Percentiles rank a stretch among this genome's conserved stretches.
Conservation (phyloP, 2,329 filamentous ascomycete genomes). For the Triangularia setosa region DNA sequence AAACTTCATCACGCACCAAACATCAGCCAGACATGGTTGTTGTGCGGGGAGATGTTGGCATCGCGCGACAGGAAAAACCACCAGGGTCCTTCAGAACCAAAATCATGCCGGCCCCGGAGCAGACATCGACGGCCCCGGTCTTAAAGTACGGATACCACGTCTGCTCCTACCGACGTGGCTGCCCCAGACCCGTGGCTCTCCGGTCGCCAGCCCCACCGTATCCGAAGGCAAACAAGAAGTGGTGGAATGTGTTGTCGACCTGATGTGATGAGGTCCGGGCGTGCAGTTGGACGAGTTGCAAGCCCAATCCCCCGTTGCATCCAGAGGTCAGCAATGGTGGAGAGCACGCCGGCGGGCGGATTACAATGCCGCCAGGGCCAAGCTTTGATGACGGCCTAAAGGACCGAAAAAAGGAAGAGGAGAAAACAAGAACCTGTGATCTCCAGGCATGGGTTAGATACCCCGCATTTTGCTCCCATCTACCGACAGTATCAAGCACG, state of each 20-base stretch:
- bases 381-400: slow-evolving; percentile 7
- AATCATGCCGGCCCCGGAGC: slow-evolving; percentile 8
- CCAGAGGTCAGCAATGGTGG: slow-evolving; percentile 12
- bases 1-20: slow-evolving; percentile 7
- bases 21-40: slow-evolving; percentile 1
- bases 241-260: not conserved
- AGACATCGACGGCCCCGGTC: slow-evolving; percentile 2
- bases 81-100: slow-evolving; percentile 16
- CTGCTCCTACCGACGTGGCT: slow-evolving; percentile 8
- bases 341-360: slow-evolving; percentile 17
- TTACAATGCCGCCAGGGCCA: slow-evolving; percentile 15
- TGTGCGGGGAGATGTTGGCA: not conserved
- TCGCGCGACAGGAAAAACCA: not conserved
- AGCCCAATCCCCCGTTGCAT: not conserved
- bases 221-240: not conserved
- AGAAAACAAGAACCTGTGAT: not conserved
- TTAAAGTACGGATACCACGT: slow-evolving; percentile 7
- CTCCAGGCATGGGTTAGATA: slow-evolving; percentile 1
- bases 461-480: slow-evolving; percentile 18
- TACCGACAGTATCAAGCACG: slow-evolving; percentile 7
- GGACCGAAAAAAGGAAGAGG: slow-evolving; percentile 8
- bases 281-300: not conserved
- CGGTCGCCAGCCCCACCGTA: not conserved
- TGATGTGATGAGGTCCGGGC: slow-evolving; percentile 2
- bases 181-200: not conserved